A percentile compares a stretch with the other conserved stretches of the same genome.
Evolutionary conservation across 257 asterid genomes (phyloP).

Genomic region (Nicotiana tabacum): DNA sequence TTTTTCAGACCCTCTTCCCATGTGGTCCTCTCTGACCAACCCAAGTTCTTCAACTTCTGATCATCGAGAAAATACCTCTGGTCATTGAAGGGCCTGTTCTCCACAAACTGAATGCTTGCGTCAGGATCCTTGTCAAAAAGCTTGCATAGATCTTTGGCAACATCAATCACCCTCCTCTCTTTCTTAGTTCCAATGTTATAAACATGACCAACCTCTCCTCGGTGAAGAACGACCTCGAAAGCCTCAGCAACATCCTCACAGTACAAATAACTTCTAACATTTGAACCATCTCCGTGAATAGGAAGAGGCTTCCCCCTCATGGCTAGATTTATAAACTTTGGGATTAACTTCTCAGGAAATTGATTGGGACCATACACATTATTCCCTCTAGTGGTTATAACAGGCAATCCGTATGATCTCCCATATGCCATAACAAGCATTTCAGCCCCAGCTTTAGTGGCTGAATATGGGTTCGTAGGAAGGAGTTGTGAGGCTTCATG

Average conservation of each 20-base stretch:
- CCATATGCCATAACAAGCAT: constrained; percentile 99
- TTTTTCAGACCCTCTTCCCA: constrained; percentile 94
- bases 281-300: constrained; percentile 93
- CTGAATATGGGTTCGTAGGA: constrained; percentile 94
- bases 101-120: constrained; percentile 69
- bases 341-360: constrained; percentile 92
- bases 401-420: constrained; percentile 87
- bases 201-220: constrained; percentile 93
- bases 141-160: constrained; percentile 79
- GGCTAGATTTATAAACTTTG: constrained; percentile 88
- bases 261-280: constrained; percentile 87
- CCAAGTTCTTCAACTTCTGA: constrained; percentile 73
- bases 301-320: constrained; percentile 89
- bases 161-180: constrained; percentile 93
- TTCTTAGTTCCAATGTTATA: constrained; percentile 91
- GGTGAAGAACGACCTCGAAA: constrained; percentile 82
- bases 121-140: constrained; percentile 77
- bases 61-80: constrained; percentile 96
- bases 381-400: constrained; percentile 86
- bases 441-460: constrained; percentile 98
- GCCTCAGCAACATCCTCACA: constrained; percentile 99
- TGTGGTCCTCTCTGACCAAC: constrained; percentile 79
- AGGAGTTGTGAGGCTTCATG: constrained; percentile 97
- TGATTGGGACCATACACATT: constrained; percentile 95
- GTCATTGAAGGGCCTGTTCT: constrained; percentile 92